These are phyloP conservation scores for Arthrobotrys conoides DNA, from an alignment of 2,329 filamentous ascomycete genomes.

Conservation along the genomic window DNA sequence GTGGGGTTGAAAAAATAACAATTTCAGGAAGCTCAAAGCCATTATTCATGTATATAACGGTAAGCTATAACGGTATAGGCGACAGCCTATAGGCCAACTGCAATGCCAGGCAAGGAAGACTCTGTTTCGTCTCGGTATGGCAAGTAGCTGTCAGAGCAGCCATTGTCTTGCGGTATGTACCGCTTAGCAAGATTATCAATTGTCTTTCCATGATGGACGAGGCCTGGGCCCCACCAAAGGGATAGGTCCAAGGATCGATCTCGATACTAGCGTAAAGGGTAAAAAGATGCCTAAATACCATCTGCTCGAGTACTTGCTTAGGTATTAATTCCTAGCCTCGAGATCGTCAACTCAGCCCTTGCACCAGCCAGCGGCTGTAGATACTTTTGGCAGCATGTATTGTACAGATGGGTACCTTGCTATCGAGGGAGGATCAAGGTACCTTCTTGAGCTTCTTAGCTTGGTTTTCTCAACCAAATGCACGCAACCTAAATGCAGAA, in stretches of 20 bases:
- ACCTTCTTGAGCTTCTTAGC: constrained; percentile 30
- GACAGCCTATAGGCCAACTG: constrained; percentile 24
- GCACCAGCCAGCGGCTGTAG: constrained; percentile 55
- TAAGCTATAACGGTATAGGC: constrained; percentile 42
- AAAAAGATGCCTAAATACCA: constrained; percentile 60
- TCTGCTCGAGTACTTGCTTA: constrained; percentile 1
- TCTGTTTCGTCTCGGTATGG: constrained; percentile 35
- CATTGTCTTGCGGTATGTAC: constrained; percentile 55
- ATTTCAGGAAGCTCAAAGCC: constrained; percentile 45
- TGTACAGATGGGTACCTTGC: constrained; percentile 50
- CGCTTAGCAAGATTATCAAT: constrained; percentile 47
- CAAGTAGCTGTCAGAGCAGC: constrained; percentile 46
- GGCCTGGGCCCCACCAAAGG: constrained; percentile 29
- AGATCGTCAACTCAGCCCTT: constrained; percentile 58
- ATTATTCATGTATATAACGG: constrained; percentile 35
- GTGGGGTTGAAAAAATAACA: constrained; percentile 31
- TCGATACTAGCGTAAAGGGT: constrained; percentile 48
- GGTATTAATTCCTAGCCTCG: constrained; percentile 28
- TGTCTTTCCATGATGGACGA: constrained; percentile 24
- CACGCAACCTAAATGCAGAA: constrained; percentile 60
- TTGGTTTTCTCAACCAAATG: constrained; percentile 50
- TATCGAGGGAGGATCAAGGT: constrained; percentile 47
- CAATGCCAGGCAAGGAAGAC: constrained; percentile 23
- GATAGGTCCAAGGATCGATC: constrained; percentile 44
- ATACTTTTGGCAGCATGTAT: constrained; percentile 32